These are phyloP conservation scores for Otatea glauca DNA, from an alignment of 176 grass and related monocot species.

Conservation along the genomic window DNA sequence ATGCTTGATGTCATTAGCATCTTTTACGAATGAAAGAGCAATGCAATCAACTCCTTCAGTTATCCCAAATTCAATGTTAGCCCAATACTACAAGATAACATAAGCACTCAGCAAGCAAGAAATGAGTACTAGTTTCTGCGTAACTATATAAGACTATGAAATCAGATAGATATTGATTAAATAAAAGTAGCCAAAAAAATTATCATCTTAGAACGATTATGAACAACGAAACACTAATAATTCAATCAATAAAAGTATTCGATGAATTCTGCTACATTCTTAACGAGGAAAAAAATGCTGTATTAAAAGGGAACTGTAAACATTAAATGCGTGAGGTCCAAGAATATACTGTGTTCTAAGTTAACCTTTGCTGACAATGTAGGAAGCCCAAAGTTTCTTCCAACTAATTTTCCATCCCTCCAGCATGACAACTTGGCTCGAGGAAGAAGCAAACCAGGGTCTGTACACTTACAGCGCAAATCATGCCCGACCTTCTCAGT, in stretches of 20 bases:
- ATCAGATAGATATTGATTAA: neutral
- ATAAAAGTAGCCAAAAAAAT: conserved; percentile 17
- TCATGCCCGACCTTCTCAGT: conserved; percentile 57
- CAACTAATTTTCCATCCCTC: conserved; percentile 64
- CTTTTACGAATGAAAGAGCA: conserved; percentile 73
- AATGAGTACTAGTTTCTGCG: neutral
- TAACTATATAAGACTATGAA: neutral
- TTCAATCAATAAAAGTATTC: neutral
- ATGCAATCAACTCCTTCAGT: conserved; percentile 71
- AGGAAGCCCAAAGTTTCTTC: conserved; percentile 67
- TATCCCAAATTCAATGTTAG: conserved; percentile 73
- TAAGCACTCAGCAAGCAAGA: conserved; percentile 32
- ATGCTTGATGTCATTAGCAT: conserved; percentile 64
- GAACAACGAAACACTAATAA: neutral
- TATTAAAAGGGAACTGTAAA: neutral
- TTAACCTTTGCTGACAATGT: conserved; percentile 67
- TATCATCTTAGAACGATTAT: neutral
- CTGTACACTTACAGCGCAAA: conserved; percentile 63
- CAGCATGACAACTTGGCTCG: conserved; percentile 74
- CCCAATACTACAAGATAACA: conserved; percentile 62
- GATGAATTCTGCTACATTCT: conserved; percentile 13
- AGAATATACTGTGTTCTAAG: conserved; percentile 21
- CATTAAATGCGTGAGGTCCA: conserved; percentile 20
- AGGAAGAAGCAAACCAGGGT: conserved; percentile 75
- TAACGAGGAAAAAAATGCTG: neutral